Evolutionary conservation across 495 filamentous ascomycete species (phyloP), one percentile per base, ranked within the genome.

Genomic region (Penicillium chermesinum): DNA sequence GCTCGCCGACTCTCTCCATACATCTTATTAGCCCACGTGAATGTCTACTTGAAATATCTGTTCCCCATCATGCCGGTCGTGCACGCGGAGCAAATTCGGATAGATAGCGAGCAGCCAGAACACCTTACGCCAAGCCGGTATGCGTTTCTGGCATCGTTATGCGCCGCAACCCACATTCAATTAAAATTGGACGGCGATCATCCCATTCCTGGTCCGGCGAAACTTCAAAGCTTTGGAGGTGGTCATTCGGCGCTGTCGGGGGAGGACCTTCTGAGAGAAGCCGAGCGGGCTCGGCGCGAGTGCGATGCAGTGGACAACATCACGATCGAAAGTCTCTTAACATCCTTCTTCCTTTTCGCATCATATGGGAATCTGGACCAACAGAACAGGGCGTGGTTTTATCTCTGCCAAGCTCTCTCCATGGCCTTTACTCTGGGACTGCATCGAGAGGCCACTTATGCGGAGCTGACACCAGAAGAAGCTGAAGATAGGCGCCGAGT

Each of bases 31-130:
- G 71, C 66, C 0, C 71, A 74, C 49, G 59, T 74, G 25, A 74
- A 74, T 46, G 65, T 72, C 21, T 72, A 70, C 38, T 38, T 72
- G 43, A 74, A 72, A 44, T 74, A 90, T 59, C 76, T 95, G 62
- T 93, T 95, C 55, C 80, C 86, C 5, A 87, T 84, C 15, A 87
- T 90, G 74, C 89, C 90, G 0, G 84, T 95, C 33, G 73, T 95
- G 19, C 78, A 88, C 34, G 80, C 80, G 21, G 78, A 83, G 30
- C 74, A 78, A 40, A 64, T 93, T 7, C 82, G 84, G 46, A 72
- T 82, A 54, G 78, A 86, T 79, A 66, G 71, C 56, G 48, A 80
- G 79, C 67, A 83, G 79, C 60, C 80, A 70, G 66, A 66, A 25
- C 58, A 51, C 9, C 38, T 74, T 35, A 82, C 80, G n/a, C 64